Conservation (phyloP, 2,329 filamentous ascomycete species). For the Fulvia fulva region DNA sequence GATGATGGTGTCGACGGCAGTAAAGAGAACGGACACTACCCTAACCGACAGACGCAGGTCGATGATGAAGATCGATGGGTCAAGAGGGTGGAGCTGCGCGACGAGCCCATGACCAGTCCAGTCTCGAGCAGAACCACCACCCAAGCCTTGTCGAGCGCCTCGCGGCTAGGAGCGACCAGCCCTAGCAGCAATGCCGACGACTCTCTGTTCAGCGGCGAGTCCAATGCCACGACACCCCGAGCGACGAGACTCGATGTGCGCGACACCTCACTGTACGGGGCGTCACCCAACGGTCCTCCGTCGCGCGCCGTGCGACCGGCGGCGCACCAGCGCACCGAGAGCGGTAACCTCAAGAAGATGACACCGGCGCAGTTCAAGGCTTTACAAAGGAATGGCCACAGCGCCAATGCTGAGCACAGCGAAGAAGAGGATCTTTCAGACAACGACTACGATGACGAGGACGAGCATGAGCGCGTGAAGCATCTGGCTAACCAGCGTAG, state of each 20-base stretch:
- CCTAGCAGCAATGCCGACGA: conserved; percentile 24
- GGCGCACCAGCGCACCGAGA: conserved; percentile 21
- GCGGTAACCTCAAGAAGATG: conserved; percentile 64
- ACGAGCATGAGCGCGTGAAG: conserved; percentile 71
- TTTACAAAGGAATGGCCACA: conserved; percentile 62
- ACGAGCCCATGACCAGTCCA: conserved; percentile 9
- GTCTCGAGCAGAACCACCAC: conserved; percentile 7
- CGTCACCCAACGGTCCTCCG: conserved; percentile 32
- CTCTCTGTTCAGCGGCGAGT: conserved; percentile 17
- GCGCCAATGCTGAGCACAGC: conserved; percentile 37
- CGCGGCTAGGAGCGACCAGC: conserved; percentile 20
- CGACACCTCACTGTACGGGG: conserved; percentile 29
- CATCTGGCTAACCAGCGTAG: conserved; percentile 71
- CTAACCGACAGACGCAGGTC: conserved; percentile 24
- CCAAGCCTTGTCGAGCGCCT: conserved; percentile 13
- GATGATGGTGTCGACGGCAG: conserved; percentile 11
- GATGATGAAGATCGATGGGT: conserved; percentile 28
- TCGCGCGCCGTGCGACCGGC: conserved; percentile 30
- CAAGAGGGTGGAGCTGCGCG: conserved; percentile 22
- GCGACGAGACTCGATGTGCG: conserved; percentile 12
- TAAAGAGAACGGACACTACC: conserved; percentile 18
- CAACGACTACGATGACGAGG: conserved; percentile 65
- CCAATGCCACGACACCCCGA: conserved; percentile 27
- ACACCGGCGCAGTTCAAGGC: conserved; percentile 81
- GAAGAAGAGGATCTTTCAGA: conserved; percentile 50